Conservation (phyloP, 441 rosid species). For the Geranium incanum region DNA sequence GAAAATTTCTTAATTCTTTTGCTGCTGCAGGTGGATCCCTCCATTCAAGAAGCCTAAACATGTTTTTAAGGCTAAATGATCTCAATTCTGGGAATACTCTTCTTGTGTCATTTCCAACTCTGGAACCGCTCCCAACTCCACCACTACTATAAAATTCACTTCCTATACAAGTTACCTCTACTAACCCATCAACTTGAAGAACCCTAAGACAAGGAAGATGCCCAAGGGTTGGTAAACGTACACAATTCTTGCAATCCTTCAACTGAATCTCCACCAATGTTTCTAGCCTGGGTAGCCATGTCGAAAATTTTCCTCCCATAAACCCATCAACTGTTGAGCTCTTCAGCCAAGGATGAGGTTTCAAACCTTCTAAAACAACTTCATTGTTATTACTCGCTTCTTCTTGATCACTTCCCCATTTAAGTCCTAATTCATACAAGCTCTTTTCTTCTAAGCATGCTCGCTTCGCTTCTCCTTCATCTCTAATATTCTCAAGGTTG, state of each 20-base stretch:
- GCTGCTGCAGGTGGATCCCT: background rate
- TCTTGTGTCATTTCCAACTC: background rate
- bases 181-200: slow-evolving; percentile 1
- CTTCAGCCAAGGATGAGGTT: slow-evolving; percentile 7
- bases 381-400: background rate
- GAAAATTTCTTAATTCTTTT: slow-evolving; percentile 16
- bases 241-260: background rate
- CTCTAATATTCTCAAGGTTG: background rate
- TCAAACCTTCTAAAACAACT: slow-evolving; percentile 12
- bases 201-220: background rate
- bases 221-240: slow-evolving; percentile 12
- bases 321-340: background rate
- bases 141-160: slow-evolving; percentile 3
- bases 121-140: background rate
- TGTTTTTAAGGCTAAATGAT: background rate
- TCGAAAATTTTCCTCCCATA: background rate
- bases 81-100: slow-evolving; percentile 11
- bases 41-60: slow-evolving; percentile 9
- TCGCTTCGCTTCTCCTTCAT: background rate
- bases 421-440: background rate
- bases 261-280: background rate
- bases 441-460: background rate
- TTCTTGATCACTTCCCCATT: background rate
- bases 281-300: background rate
- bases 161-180: background rate